A percentile compares a stretch with the other conserved stretches of the same genome.
These are phyloP conservation scores for Colletotrichum scovillei DNA, from an alignment of 2,329 filamentous ascomycete species.

Conservation along the genomic window DNA sequence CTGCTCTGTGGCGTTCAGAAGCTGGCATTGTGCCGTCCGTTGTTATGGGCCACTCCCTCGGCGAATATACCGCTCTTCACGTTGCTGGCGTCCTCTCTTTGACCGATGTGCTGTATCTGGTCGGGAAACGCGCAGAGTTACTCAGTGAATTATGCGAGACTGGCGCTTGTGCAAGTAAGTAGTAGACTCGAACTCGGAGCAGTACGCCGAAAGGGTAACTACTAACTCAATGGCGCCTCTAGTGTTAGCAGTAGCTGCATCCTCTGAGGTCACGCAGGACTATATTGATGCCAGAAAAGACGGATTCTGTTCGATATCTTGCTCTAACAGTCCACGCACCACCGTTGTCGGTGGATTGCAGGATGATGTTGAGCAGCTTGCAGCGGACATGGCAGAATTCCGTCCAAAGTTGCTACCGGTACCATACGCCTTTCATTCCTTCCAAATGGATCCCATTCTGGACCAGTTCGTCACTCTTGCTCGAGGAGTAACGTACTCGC, in stretches of 20 bases:
- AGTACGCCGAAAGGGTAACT: not conserved
- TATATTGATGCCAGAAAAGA: not conserved
- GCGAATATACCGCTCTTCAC: constrained; percentile 48
- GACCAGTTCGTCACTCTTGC: constrained; percentile 59
- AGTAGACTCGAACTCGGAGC: too few relatives aligned
- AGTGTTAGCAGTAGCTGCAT: not conserved
- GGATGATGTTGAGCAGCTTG: constrained; percentile 53
- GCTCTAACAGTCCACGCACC: not conserved
- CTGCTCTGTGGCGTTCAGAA: constrained; percentile 42
- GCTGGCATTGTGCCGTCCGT: constrained; percentile 44
- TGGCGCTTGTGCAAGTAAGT: not conserved
- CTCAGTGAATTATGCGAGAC: constrained; percentile 44
- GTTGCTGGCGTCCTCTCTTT: constrained; percentile 45
- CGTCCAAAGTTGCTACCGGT: constrained; percentile 50
- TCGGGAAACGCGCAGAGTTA: constrained; percentile 68
- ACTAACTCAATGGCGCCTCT: not conserved
- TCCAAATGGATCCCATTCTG: constrained; percentile 52
- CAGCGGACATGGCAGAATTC: constrained; percentile 27
- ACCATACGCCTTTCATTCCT: constrained; percentile 50
- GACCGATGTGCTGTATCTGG: constrained; percentile 64
- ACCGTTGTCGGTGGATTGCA: constrained; percentile 41
- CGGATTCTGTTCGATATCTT: not conserved
- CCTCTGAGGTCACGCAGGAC: not conserved
- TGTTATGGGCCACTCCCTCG: constrained; percentile 50
- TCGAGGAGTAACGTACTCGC: not conserved